Evolutionary conservation across 345 rosid species (phyloP).

Genomic region (Gossypium raimondii): DNA sequence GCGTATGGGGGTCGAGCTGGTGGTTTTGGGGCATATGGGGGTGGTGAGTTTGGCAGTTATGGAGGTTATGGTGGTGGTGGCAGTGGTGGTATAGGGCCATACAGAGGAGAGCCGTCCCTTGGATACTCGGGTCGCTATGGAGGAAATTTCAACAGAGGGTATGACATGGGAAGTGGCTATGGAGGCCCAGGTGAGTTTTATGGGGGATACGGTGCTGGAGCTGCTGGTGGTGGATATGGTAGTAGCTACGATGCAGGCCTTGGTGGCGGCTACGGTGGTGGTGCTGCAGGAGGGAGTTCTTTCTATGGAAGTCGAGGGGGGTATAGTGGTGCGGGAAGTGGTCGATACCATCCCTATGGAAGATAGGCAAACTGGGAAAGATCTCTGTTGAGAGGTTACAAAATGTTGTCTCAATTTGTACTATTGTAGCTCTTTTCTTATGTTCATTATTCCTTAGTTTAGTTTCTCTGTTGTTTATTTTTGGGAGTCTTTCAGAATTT

Average conservation of each 20-base stretch:
- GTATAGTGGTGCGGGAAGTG: constrained; percentile 58
- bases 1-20: constrained; percentile 2
- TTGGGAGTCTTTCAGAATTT: neutral
- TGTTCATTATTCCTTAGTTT: neutral
- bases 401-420: constrained; percentile 14
- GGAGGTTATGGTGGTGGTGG: constrained; percentile 52
- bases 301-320: constrained; percentile 45
- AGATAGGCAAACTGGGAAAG: constrained; percentile 41
- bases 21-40: constrained; percentile 3
- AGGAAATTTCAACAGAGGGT: constrained; percentile 66
- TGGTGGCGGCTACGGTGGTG: constrained; percentile 31
- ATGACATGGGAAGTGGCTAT: constrained; percentile 53
- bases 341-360: constrained; percentile 87
- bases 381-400: neutral
- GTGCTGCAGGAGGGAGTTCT: constrained; percentile 33
- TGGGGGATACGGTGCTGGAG: constrained; percentile 48
- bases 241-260: constrained; percentile 39
- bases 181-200: constrained; percentile 60
- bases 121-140: constrained; percentile 79
- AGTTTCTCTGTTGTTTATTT: neutral
- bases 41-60: constrained; percentile 59
- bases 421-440: constrained; percentile 5
- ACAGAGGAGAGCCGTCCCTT: constrained; percentile 65
- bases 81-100: constrained; percentile 50
- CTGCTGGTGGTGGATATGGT: constrained; percentile 41